Evolutionary conservation across 345 rosid genomes (phyloP), one percentile per base, ranked within the genome.

Genomic region (Brassica juncea): DNA sequence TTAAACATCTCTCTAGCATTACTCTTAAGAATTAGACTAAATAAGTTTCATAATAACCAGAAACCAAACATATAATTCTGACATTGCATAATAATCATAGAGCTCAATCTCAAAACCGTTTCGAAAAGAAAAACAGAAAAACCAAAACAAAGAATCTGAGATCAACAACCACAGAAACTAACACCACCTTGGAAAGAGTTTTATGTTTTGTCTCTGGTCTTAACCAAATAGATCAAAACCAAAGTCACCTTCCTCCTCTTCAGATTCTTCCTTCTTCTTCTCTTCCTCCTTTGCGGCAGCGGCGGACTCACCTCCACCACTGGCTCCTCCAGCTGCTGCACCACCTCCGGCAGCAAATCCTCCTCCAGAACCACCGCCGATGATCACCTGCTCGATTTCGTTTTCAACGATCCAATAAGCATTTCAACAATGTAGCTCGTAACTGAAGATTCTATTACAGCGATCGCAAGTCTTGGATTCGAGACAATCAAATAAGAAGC

Each of bases 171-270:
- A 42, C 57, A 52, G 57, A 52, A n/a, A n/a, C 57, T 52, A 49
- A n/a, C 21, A 52, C 5, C 57, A 52, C 8, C 57, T 52, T 52
- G 21, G 57, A 31, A 10, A 16, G 75, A 54, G 71, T 59, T 42
- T 25, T 3, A 3, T 4, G 3, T 62, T 4, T 4, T 47, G 6
- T 47, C 8, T 1, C 57, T 52, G 19, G n/a, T 27, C 80, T 79
- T 86, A 90, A 81, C 88, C 92, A 42, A 90, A 90, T 68, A 90
- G 85, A 15, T 87, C 85, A 84, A 90, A 88, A 69, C 94, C 92
- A 85, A 88, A 87, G 68, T 90, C 92, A 0, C 87, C 94, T 3
- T 90, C 90, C 4, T 85, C 91, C 52, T 86, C 86, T 75, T 90
- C 94, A 44, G 86, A 89, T 4, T 82, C 85, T 76, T 86, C 88